Base-by-base conservation (phyloP, 2,329 filamentous ascomycete genomes). In the Laburnicola sp. region DNA sequence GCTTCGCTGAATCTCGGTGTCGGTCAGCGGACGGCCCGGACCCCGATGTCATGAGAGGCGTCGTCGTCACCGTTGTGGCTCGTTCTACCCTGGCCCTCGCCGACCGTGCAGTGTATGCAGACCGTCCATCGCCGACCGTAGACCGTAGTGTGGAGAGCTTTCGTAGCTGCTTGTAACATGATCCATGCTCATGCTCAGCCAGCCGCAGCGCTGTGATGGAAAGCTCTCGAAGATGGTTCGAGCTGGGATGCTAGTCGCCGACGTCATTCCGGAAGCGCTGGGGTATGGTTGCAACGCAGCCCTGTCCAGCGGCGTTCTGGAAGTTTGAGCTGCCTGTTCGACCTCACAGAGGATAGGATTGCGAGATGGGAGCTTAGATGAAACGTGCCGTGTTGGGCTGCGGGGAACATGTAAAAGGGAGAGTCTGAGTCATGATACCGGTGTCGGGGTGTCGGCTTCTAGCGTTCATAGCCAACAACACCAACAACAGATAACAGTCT, bases 1-100 rank as follows among this genome's bases (percentile, higher is more conserved):
- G 48, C 39, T 34, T 28, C 21, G 35, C 28, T 28, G 42, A 22
- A 42, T 45, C 32, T 34, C 42, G 35, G 22, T 31, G 42, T 36
- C 22, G 23, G 30, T 11, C 16, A 2, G 6, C 22, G 35, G 8
- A 4, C 10, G 4, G 23, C 25, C 7, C 22, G 41, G 28, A 3
- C 16, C 25, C 7, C 22, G 41, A 22, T 27, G 22, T 2, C 23
- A n/a, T 36, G 42, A 32, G 32, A 25, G 16, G 16, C 16, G 16
- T 16, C 16, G 1, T 16, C 31, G 10, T 26, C 31, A 10, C 32
- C 30, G 38, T 28, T n/a, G 30, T 21, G 30, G 27, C 27, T 22
- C 25, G 25, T 21, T 45, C 32, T 26, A 45, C 37, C 43, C 30
- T 31, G 16, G 38, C 25, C 6, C 30, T 22, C 16, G 42, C 11